phyloP scores from a whole-genome alignment of 1,284 basidiomycete species.

The Rhodotorula mucilaginosa region DNA sequence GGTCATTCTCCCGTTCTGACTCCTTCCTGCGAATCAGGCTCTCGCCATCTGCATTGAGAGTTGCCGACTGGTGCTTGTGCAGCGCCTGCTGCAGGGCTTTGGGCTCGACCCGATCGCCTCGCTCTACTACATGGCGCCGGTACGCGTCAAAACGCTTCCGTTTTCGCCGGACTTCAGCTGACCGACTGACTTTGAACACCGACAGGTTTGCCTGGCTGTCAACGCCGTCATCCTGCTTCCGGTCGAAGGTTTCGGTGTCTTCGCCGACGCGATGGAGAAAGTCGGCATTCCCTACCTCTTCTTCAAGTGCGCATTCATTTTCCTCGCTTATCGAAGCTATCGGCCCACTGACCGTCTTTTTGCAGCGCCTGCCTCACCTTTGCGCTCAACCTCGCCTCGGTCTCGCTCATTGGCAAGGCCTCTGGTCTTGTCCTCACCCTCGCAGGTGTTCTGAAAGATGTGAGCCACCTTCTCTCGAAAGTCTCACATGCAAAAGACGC shows the following conservation, averaged over 20 bases:
- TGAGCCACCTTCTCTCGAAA: not conserved
- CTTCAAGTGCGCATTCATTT: slow-evolving; percentile 32
- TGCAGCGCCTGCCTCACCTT: slow-evolving; percentile 87
- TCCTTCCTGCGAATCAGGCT: not conserved
- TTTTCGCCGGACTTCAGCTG: not conserved
- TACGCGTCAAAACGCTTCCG: not conserved
- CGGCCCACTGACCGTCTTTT: slow-evolving; percentile 46
- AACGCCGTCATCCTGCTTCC: slow-evolving; percentile 58
- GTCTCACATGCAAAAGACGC: not conserved
- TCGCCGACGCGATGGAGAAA: slow-evolving; percentile 29
- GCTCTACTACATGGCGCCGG: slow-evolving; percentile 69
- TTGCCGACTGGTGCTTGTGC: slow-evolving; percentile 91
- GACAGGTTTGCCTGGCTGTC: slow-evolving; percentile 72
- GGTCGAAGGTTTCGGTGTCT: slow-evolving; percentile 37
- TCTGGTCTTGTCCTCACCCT: slow-evolving; percentile 86
- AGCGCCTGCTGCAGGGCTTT: slow-evolving; percentile 92
- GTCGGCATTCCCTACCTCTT: slow-evolving; percentile 37
- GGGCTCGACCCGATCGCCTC: slow-evolving; percentile 59
- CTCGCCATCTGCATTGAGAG: slow-evolving; percentile 67
- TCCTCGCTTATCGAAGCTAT: not conserved
- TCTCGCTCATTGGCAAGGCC: slow-evolving; percentile 87
- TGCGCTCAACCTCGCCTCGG: slow-evolving; percentile 85
- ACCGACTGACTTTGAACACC: not conserved
- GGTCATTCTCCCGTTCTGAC: slow-evolving; percentile 65
- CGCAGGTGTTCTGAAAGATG: slow-evolving; percentile 72